Evolutionary conservation across 2,329 filamentous ascomycete genomes (phyloP).

Genomic region (Exserohilum turcica): DNA sequence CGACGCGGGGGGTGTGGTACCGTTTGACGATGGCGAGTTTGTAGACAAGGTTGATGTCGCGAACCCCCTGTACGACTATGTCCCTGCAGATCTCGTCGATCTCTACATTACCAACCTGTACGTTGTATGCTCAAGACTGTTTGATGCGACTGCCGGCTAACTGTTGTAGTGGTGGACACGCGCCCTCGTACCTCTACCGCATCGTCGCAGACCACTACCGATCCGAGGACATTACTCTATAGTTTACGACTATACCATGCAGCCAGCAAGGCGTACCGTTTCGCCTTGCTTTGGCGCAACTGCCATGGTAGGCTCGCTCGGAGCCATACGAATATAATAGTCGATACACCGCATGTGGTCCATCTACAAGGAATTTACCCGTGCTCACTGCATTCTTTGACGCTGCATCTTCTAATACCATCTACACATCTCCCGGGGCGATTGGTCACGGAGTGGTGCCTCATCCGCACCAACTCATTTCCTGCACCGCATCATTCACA

Average conservation of each 20-base stretch:
- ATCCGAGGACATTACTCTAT: slow-evolving; percentile 68
- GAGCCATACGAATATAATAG: not conserved
- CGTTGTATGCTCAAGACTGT: slow-evolving; percentile 46
- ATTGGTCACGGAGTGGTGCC: slow-evolving; percentile 13
- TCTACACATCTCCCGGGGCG: slow-evolving; percentile 12
- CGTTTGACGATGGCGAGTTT: slow-evolving; percentile 78
- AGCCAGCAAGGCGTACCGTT: not conserved
- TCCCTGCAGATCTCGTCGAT: slow-evolving; percentile 75
- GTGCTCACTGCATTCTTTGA: not conserved
- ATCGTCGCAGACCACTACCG: slow-evolving; percentile 79
- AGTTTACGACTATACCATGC: slow-evolving; percentile 8
- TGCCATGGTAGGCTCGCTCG: not conserved
- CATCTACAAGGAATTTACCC: not conserved
- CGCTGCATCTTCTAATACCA: slow-evolving; percentile 9
- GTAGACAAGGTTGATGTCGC: slow-evolving; percentile 78
- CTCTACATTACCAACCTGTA: slow-evolving; percentile 86
- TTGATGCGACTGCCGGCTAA: slow-evolving; percentile 12
- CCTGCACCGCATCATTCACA: not conserved
- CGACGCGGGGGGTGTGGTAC: slow-evolving; percentile 75
- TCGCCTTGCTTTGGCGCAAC: not conserved
- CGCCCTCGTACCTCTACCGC: slow-evolving; percentile 72
- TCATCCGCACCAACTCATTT: slow-evolving; percentile 1
- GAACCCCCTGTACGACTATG: slow-evolving; percentile 81
- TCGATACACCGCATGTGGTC: not conserved
- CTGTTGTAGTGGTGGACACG: slow-evolving; percentile 64